Evolutionary conservation across 2,329 filamentous ascomycete genomes (phyloP).

Genomic region (Aspergillus chevalieri): DNA sequence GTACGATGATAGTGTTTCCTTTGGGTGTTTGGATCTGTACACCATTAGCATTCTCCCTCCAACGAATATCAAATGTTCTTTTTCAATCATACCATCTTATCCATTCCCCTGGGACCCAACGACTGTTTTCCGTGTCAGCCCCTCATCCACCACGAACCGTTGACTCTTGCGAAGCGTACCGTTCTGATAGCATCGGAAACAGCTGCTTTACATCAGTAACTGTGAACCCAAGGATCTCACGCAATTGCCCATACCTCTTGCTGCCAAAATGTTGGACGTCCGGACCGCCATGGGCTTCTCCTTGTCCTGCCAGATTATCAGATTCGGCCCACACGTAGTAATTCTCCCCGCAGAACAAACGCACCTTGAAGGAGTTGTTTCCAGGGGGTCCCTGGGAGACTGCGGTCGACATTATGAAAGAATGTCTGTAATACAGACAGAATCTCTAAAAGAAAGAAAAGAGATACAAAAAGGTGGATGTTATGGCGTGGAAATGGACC

Average conservation of each 20-base stretch:
- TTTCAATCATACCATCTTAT: conserved; percentile 69
- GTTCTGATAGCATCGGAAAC: conserved; percentile 97
- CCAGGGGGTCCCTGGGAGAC: conserved; percentile 44
- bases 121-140: conserved; percentile 51
- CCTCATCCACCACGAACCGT: conserved; percentile 23
- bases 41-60: conserved; percentile 17
- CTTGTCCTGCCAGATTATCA: conserved; percentile 60
- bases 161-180: conserved; percentile 34
- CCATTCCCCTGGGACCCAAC: conserved; percentile 92
- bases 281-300: conserved; percentile 98
- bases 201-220: conserved; percentile 51
- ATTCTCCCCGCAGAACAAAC: conserved; percentile 15
- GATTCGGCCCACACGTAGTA: conserved; percentile 25
- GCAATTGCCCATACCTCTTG: conserved; percentile 60
- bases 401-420: conserved; percentile 45
- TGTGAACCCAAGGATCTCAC: background rate
- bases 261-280: conserved; percentile 93
- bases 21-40: conserved; percentile 79
- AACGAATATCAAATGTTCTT: background rate
- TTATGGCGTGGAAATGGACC: conserved; percentile 16
- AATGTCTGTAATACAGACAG: conserved; percentile 19
- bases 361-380: conserved; percentile 63
- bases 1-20: conserved; percentile 86
- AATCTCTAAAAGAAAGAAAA: conserved; percentile 19
- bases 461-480: conserved; percentile 15